phyloP scores from a whole-genome alignment of 169 alveolate genomes.

The Babesia ovata region DNA sequence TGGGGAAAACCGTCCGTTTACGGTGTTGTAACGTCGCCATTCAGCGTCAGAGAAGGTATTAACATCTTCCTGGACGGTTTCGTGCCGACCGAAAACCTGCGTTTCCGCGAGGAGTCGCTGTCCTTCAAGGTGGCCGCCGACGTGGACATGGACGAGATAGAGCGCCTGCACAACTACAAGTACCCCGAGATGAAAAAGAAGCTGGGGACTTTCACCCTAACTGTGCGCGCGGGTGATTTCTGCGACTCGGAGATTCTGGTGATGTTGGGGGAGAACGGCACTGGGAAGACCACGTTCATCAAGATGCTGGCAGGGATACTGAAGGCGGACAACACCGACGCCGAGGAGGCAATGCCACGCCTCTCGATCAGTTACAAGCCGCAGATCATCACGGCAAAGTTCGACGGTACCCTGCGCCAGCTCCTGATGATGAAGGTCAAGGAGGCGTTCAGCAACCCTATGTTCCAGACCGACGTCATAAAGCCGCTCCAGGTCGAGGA shows the following conservation, averaged over 20 bases:
- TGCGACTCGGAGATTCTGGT: constrained; percentile 95
- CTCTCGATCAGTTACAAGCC: constrained; percentile 96
- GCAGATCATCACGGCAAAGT: constrained; percentile 96
- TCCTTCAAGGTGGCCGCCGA: constrained; percentile 87
- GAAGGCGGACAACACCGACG: constrained; percentile 89
- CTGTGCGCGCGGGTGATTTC: constrained; percentile 92
- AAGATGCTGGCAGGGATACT: constrained; percentile 94
- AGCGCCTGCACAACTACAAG: constrained; percentile 77
- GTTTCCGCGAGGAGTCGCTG: constrained; percentile 97
- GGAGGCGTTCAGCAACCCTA: constrained; percentile 89
- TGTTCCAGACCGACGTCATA: constrained; percentile 95
- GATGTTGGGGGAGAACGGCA: constrained; percentile 98
- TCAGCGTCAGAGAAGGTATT: constrained; percentile 97
- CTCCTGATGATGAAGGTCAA: constrained; percentile 89
- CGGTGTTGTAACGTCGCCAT: constrained; percentile 99
- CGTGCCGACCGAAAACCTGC: constrained; percentile 98
- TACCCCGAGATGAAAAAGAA: constrained; percentile 85
- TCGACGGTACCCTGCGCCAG: constrained; percentile 95
- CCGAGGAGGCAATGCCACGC: constrained; percentile 86
- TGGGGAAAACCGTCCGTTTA: constrained; percentile 99
- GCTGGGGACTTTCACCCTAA: constrained; percentile 84
- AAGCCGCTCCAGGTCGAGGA: constrained; percentile 94
- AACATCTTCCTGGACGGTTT: constrained; percentile 98
- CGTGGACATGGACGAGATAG: constrained; percentile 74
- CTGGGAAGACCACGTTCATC: constrained; percentile 99